Evolutionary conservation across 139 green algal genomes (phyloP).

Genomic region (Coccomyxa sp.): DNA sequence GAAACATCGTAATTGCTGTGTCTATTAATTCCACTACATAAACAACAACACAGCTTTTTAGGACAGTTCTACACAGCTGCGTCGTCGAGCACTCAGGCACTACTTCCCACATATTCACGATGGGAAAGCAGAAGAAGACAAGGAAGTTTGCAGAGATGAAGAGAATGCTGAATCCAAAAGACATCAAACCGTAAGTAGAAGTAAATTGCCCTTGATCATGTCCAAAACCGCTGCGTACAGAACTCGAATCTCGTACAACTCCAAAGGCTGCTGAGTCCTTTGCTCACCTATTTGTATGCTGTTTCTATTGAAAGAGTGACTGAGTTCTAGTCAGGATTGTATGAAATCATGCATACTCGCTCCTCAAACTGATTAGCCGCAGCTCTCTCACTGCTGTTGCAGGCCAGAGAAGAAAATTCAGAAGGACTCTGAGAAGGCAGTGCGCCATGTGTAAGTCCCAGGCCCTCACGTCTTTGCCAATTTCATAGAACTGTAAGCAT

Average conservation of each 20-base stretch:
- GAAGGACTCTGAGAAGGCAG: conserved; percentile 43
- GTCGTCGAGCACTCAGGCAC: too few species aligned
- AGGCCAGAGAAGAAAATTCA: conserved; percentile 47
- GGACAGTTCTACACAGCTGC: too few species aligned
- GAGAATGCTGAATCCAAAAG: conserved; percentile 88
- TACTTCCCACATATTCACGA: conserved; percentile 22
- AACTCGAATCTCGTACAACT: too few species aligned
- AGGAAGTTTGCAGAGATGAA: conserved; percentile 96
- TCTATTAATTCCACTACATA: too few species aligned
- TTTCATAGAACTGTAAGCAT: too few species aligned
- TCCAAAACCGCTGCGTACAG: too few species aligned
- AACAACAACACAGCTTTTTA: too few species aligned
- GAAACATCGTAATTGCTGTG: too few species aligned
- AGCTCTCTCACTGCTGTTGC: neutral
- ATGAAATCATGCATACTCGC: too few species aligned
- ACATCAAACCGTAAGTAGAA: conserved; percentile 55
- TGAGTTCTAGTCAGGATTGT: neutral
- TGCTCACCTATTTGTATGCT: neutral
- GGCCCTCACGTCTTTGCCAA: too few species aligned
- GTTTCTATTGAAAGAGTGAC: neutral
- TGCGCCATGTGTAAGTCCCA: conserved; percentile 57
- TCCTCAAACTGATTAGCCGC: too few species aligned
- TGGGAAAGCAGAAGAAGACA: conserved; percentile 96
- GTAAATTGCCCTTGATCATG: too few species aligned
- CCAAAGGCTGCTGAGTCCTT: neutral